phyloP scores from a whole-genome alignment of 1,284 basidiomycete genomes.

The Microbotryum scabiosae region DNA sequence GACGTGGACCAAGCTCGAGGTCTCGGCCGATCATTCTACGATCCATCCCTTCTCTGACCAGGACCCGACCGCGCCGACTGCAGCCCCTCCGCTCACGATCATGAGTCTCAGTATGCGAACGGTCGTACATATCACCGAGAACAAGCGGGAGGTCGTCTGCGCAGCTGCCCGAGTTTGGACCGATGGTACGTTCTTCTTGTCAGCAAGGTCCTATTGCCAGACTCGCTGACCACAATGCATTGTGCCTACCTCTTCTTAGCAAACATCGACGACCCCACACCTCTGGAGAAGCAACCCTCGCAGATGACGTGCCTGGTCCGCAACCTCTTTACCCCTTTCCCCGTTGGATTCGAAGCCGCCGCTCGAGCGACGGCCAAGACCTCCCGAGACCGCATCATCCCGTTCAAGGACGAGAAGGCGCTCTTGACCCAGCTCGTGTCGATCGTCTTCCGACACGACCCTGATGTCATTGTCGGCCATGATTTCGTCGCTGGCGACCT shows the following conservation, averaged over 20 bases:
- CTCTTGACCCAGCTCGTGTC: slow-evolving; percentile 73
- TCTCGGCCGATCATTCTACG: slow-evolving; percentile 64
- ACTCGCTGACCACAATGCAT: neutral
- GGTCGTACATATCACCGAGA: slow-evolving; percentile 87
- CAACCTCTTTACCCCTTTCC: slow-evolving; percentile 58
- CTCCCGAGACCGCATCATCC: slow-evolving; percentile 63
- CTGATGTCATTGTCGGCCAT: slow-evolving; percentile 90
- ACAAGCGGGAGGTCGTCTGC: slow-evolving; percentile 87
- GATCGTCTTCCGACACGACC: slow-evolving; percentile 76
- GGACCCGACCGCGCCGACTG: slow-evolving; percentile 64
- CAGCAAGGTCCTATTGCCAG: neutral
- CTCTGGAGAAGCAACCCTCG: slow-evolving; percentile 75
- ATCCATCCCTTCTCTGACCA: slow-evolving; percentile 73
- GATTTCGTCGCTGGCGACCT: slow-evolving; percentile 88
- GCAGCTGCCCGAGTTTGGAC: slow-evolving; percentile 79
- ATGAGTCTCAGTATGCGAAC: slow-evolving; percentile 85
- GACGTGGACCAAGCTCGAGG: slow-evolving; percentile 93
- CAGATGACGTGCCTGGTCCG: slow-evolving; percentile 76
- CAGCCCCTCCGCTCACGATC: slow-evolving; percentile 79
- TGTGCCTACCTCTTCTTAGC: slow-evolving; percentile 45
- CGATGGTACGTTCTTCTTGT: slow-evolving; percentile 53
- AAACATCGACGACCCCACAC: slow-evolving; percentile 78
- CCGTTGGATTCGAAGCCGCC: slow-evolving; percentile 64
- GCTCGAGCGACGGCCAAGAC: slow-evolving; percentile 18
- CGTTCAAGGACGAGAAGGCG: slow-evolving; percentile 63